Evolutionary conservation across 345 rosid genomes (phyloP).

Genomic region (Cochlearia excelsa): DNA sequence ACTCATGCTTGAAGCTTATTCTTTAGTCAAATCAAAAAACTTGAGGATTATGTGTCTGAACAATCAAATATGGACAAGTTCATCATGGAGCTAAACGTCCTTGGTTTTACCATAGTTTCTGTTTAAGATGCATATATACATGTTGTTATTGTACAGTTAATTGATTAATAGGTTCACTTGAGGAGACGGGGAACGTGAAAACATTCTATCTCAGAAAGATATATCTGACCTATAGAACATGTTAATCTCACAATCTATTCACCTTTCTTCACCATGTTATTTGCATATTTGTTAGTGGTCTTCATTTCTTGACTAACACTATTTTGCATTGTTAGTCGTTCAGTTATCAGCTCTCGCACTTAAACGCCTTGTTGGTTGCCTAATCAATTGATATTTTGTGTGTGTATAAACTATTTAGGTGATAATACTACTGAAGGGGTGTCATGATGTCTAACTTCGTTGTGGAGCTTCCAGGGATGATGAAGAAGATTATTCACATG

Average conservation of each 20-base stretch:
- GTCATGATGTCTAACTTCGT: conserved; percentile 86
- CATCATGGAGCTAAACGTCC: conserved; percentile 72
- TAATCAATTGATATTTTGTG: conserved; percentile 19
- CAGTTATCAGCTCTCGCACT: conserved; percentile 5
- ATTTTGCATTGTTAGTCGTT: conserved; percentile 18
- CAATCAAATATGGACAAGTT: conserved; percentile 67
- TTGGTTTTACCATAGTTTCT: not conserved
- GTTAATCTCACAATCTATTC: conserved; percentile 40
- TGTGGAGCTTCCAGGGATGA: conserved; percentile 60
- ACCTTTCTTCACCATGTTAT: conserved; percentile 12
- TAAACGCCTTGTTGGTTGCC: conserved; percentile 20
- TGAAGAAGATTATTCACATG: conserved; percentile 41
- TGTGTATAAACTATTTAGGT: conserved; percentile 50
- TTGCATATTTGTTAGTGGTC: conserved; percentile 18
- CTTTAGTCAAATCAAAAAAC: conserved; percentile 64
- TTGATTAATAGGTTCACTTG: conserved; percentile 58
- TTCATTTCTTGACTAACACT: conserved; percentile 21
- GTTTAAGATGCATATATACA: conserved; percentile 14
- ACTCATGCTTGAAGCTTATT: conserved; percentile 79
- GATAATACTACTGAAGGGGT: conserved; percentile 86
- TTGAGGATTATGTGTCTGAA: conserved; percentile 67
- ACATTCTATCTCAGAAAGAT: conserved; percentile 64
- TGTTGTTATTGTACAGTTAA: conserved; percentile 11
- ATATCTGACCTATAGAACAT: conserved; percentile 79
- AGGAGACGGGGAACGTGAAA: conserved; percentile 80